Evolutionary conservation across 2,329 filamentous ascomycete genomes (phyloP).

Genomic region (Ophiostoma himal-ulmi): DNA sequence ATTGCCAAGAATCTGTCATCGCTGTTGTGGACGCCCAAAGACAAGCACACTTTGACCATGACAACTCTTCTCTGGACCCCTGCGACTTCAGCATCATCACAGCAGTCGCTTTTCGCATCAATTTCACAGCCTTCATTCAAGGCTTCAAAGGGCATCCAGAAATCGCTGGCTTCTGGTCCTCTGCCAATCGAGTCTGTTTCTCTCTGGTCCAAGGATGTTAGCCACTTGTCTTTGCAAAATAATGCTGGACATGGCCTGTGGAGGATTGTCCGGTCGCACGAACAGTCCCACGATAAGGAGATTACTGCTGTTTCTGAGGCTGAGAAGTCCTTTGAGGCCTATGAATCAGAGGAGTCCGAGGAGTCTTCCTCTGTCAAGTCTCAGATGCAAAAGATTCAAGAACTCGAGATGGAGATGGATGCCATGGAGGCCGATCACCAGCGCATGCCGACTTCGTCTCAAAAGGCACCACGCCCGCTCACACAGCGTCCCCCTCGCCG

Average conservation of each 20-base stretch:
- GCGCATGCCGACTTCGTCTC: conserved; percentile 19
- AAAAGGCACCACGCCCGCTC: conserved; percentile 37
- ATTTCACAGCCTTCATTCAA: not conserved
- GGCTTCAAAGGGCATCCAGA: not conserved
- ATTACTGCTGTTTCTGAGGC: not conserved
- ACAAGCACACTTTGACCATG: not conserved
- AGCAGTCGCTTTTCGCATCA: conserved; percentile 20
- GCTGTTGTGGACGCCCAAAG: conserved; percentile 30
- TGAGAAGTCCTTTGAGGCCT: not conserved
- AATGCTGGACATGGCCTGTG: conserved; percentile 14
- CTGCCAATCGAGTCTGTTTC: conserved; percentile 19
- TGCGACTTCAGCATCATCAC: conserved; percentile 30
- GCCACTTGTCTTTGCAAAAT: not conserved
- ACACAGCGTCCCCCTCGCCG: conserved; percentile 51
- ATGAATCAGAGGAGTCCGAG: not conserved
- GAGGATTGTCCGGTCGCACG: conserved; percentile 11
- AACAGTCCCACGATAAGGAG: not conserved
- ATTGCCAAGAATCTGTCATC: not conserved
- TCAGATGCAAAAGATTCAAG: conserved; percentile 17
- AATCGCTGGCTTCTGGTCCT: not conserved
- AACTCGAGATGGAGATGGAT: conserved; percentile 19
- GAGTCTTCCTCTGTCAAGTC: not conserved
- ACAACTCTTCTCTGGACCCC: conserved; percentile 30
- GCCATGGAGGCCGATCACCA: conserved; percentile 14
- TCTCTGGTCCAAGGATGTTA: conserved; percentile 17